Base-by-base conservation (phyloP, 2,329 filamentous ascomycete genomes). In the Geosmithia morbida region DNA sequence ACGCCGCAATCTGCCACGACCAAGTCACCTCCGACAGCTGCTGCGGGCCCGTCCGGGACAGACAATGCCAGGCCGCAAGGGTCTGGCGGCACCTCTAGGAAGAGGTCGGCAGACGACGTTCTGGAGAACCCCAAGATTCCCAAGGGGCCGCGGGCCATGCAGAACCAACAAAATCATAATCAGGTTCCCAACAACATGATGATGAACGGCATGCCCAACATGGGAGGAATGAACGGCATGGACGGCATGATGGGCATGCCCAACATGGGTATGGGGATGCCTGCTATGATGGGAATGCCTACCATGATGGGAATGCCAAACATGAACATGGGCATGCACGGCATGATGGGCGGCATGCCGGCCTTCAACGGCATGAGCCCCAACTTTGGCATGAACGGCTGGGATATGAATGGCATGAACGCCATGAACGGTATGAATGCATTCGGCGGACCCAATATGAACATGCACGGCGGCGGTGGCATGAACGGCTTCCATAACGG, bases 21-120 rank as follows among this genome's bases (percentile, higher is more conserved):
- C 45, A 56, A 56, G 18, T 57, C 61, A 4, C 61, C 60, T 10
- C 55, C 59, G 13, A 56, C 59, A 17, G 58, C 4, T 26, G 22
- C 22, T 37, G 33, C 46, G 16, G 46, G 41, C 6, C 46, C 46
- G 18, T 41, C 17, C 19, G 22, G 43, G 22, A 26, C 43, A 18
- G 39, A 46, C 33, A 11, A 26, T 7, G 43, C 33, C 48, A 29
- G 45, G 48, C 3, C 50, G 47, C 29, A 47, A 18, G 48, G 41
- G 11, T 45, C 56, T 22, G 58, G 61, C 22, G 51, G 48, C 46
- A 65, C 64, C 49, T 68, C 77, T 22, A 92, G 85, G 66, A 98
- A 97, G 68, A 80, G 92, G 19, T 76, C 84, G 11, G 87, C 88
- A 14, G 87, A 90, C 37, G 83, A 88, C 46, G 72, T 72, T 30